phyloP scores from a whole-genome alignment of 352 stramenopile species.

The Phytophthora europaea region DNA sequence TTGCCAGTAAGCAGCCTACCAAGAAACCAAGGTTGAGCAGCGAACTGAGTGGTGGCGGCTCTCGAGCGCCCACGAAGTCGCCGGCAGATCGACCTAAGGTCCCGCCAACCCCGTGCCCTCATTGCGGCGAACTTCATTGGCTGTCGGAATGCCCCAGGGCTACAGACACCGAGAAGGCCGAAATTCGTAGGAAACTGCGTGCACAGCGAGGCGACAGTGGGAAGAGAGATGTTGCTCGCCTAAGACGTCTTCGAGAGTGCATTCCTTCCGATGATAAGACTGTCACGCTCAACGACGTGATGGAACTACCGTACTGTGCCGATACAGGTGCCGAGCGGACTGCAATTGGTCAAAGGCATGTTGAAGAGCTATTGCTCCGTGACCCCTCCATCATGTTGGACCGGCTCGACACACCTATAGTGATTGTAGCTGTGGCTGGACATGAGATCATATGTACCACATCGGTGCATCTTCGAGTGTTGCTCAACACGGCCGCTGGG shows the following conservation, averaged over 20 bases:
- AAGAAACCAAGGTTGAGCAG: not conserved
- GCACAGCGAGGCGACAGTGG: not conserved
- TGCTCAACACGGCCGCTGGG: not conserved
- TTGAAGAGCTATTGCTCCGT: not conserved
- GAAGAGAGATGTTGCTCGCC: not conserved
- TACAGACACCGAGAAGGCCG: not conserved
- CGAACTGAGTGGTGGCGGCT: not conserved
- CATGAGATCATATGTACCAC: not conserved
- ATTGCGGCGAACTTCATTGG: not conserved
- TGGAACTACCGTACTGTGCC: not conserved
- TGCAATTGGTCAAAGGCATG: not conserved
- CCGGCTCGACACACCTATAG: not conserved
- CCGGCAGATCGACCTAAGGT: not conserved
- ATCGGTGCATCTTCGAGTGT: not conserved
- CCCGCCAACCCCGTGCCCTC: not conserved
- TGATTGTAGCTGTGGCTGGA: not conserved
- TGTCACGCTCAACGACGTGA: not conserved
- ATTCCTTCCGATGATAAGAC: not conserved
- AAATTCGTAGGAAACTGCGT: not conserved
- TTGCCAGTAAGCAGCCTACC: not conserved
- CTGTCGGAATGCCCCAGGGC: not conserved
- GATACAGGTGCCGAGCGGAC: conserved; percentile 1
- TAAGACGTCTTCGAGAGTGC: not conserved
- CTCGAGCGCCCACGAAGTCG: not conserved
- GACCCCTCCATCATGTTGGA: not conserved